A percentile compares a stretch with the other conserved stretches of the same genome.
phyloP scores from a whole-genome alignment of 257 asterid species.

The Solanum phureja region DNA sequence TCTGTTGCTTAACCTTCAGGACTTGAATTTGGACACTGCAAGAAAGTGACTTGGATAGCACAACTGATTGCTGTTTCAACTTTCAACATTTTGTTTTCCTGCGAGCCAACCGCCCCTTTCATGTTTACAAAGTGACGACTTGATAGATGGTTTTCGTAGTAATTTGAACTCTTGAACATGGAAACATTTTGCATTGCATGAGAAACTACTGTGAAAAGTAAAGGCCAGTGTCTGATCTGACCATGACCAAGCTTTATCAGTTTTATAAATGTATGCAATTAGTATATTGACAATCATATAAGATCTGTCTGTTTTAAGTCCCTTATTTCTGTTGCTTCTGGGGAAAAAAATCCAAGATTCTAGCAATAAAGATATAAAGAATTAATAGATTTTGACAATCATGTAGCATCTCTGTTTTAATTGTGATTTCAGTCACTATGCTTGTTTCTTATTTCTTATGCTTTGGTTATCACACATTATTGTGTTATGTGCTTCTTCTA shows the following conservation, averaged over 20 bases:
- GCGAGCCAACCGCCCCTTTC: neutral
- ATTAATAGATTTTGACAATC: neutral
- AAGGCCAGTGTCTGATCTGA: neutral
- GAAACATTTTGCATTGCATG: neutral
- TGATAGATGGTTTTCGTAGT: neutral
- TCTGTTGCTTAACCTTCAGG: conserved; percentile 76
- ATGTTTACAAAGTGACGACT: neutral
- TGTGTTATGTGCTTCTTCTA: neutral
- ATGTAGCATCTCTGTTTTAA: neutral
- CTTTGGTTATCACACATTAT: neutral
- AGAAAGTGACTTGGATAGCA: conserved; percentile 13
- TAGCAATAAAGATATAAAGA: neutral
- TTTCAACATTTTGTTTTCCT: neutral
- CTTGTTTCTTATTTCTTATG: neutral
- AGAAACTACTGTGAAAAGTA: neutral
- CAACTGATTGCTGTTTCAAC: neutral
- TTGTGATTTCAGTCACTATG: neutral
- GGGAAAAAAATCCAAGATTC: neutral
- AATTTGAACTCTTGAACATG: neutral
- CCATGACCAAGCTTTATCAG: neutral
- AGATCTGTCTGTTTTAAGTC: neutral
- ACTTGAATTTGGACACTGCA: conserved; percentile 14
- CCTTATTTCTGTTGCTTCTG: neutral
- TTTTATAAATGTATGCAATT: neutral
- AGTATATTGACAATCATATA: neutral